phyloP scores from a whole-genome alignment of 805 yeast species.

The Metschnikowia cerradonensis region DNA sequence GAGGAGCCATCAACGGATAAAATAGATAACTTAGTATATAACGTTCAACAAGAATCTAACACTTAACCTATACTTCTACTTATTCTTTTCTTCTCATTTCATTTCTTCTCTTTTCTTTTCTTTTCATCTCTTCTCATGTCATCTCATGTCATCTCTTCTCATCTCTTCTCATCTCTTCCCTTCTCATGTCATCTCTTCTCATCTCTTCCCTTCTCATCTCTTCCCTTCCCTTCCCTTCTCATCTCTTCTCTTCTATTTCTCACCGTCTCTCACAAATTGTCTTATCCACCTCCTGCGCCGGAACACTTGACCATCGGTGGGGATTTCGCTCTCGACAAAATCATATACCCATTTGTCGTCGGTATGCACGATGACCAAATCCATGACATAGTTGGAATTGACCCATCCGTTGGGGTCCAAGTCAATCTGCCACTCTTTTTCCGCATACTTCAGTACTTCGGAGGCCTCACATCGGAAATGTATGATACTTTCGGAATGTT shows the following conservation, averaged over 20 bases:
- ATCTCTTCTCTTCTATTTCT: background rate
- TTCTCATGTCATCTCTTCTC: too few relatives aligned
- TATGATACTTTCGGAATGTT: slow-evolving; percentile 11
- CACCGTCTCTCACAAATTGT: slow-evolving; percentile 24
- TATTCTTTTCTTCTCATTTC: too few relatives aligned
- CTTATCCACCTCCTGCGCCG: slow-evolving; percentile 71
- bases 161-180: too few relatives aligned
- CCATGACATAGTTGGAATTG: slow-evolving; percentile 41
- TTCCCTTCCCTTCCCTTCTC: too few relatives aligned
- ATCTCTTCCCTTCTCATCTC: too few relatives aligned
- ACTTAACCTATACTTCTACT: too few relatives aligned
- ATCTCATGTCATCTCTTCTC: too few relatives aligned
- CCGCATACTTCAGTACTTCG: slow-evolving; percentile 51
- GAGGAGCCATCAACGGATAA: too few relatives aligned
- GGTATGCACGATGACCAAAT: slow-evolving; percentile 57
- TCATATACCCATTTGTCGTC: slow-evolving; percentile 90
- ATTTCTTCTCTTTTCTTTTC: too few relatives aligned
- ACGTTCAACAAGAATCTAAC: too few relatives aligned
- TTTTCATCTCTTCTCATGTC: too few relatives aligned
- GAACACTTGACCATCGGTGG: slow-evolving; percentile 32
- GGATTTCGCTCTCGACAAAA: slow-evolving; percentile 21
- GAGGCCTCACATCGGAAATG: slow-evolving; percentile 48
- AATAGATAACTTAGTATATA: too few relatives aligned
- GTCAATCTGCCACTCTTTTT: slow-evolving; percentile 62
- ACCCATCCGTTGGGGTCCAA: slow-evolving; percentile 66